Conservation (phyloP, 495 filamentous ascomycete species). For the Xylaria scruposa region DNA sequence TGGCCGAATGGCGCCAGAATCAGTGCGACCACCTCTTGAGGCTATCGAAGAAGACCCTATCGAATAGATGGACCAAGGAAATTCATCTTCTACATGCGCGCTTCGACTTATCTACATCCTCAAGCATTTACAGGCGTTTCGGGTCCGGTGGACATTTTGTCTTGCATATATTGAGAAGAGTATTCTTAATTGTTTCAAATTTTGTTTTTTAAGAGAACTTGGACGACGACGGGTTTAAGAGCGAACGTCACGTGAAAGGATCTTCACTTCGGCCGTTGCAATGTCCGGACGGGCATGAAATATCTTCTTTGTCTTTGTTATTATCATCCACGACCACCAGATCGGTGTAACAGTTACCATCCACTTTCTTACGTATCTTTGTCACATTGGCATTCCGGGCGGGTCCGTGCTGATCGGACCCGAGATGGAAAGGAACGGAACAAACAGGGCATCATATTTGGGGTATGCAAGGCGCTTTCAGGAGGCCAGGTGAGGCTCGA, state of each 20-base stretch:
- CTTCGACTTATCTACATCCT: slow-evolving; percentile 9
- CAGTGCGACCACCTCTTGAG: slow-evolving; percentile 52
- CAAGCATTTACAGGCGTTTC: slow-evolving; percentile 37
- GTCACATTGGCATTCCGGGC: slow-evolving; percentile 25
- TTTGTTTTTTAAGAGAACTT: slow-evolving; percentile 11
- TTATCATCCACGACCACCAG: slow-evolving; percentile 7
- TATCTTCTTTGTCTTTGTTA: slow-evolving; percentile 14
- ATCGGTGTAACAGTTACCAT: slow-evolving; percentile 23
- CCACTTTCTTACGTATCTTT: slow-evolving; percentile 13
- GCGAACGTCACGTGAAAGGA: background rate
- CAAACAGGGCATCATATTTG: slow-evolving; percentile 9
- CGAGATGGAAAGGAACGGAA: slow-evolving; percentile 15
- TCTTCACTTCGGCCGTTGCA: slow-evolving; percentile 1
- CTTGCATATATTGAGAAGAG: slow-evolving; percentile 26
- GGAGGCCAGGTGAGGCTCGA: slow-evolving; percentile 15
- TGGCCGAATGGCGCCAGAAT: slow-evolving; percentile 50
- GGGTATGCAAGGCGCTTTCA: slow-evolving; percentile 25
- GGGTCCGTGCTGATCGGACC: slow-evolving; percentile 12
- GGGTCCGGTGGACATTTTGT: slow-evolving; percentile 20
- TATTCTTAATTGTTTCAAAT: slow-evolving; percentile 18
- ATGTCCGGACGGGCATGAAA: slow-evolving; percentile 6
- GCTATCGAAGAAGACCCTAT: slow-evolving; percentile 56
- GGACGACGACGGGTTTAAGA: background rate
- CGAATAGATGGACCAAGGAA: slow-evolving; percentile 35
- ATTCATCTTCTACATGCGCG: background rate